Evolutionary conservation across 2,329 filamentous ascomycete species (phyloP).

Genomic region (Aspergillus fumigatus): DNA sequence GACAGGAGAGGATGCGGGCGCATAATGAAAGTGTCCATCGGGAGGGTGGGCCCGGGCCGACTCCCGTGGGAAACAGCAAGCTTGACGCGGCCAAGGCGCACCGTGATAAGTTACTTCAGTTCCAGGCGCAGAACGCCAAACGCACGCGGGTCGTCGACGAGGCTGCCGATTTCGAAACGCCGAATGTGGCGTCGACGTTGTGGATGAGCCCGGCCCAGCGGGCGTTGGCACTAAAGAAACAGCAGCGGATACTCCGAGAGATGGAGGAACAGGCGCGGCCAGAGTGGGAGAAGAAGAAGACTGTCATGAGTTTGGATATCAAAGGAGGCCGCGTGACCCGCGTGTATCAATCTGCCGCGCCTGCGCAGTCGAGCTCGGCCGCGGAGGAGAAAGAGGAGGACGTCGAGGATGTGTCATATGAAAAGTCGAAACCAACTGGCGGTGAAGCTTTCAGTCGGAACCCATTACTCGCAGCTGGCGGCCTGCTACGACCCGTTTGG

Average conservation of each 20-base stretch:
- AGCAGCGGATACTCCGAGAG: constrained; percentile 77
- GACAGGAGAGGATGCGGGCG: constrained; percentile 76
- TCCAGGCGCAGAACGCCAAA: constrained; percentile 79
- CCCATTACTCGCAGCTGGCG: constrained; percentile 40
- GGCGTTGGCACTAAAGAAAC: constrained; percentile 75
- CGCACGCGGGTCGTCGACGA: constrained; percentile 84
- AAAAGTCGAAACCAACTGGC: constrained; percentile 15
- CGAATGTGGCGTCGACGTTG: constrained; percentile 60
- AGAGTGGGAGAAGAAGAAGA: constrained; percentile 82
- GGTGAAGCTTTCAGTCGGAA: constrained; percentile 41
- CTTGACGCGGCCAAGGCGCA: constrained; percentile 69
- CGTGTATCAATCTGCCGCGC: constrained; percentile 33
- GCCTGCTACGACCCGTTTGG: constrained; percentile 44
- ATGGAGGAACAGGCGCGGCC: constrained; percentile 81
- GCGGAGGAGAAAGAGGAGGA: constrained; percentile 18
- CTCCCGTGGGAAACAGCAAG: constrained; percentile 44
- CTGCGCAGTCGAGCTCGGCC: constrained; percentile 18
- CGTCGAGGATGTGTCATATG: constrained; percentile 11
- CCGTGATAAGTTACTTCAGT: constrained; percentile 72
- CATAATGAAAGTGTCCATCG: constrained; percentile 57
- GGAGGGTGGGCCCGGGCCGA: constrained; percentile 30
- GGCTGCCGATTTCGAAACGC: constrained; percentile 68
- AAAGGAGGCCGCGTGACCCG: constrained; percentile 71
- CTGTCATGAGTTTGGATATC: constrained; percentile 81
- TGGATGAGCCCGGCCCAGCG: constrained; percentile 83